phyloP scores from a whole-genome alignment of 169 alveolate genomes.

The Cyclospora cayetanensis region DNA sequence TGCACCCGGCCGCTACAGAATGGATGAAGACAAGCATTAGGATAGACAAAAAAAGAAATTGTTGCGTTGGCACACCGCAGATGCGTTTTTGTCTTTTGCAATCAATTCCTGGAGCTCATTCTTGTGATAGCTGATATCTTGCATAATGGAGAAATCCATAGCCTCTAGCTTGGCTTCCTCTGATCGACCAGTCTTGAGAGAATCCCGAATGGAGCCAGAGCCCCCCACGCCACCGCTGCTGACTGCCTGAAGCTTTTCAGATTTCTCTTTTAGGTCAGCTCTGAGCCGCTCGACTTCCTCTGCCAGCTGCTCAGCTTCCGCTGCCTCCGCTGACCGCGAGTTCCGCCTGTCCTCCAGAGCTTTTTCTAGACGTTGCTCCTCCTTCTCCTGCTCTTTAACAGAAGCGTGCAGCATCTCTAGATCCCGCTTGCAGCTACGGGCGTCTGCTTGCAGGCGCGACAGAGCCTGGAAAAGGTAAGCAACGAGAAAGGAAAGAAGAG shows the following conservation, averaged over 20 bases:
- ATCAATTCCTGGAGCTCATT: not conserved
- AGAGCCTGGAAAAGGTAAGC: not conserved
- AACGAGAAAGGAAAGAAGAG: not conserved
- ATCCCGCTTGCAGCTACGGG: constrained; percentile 40
- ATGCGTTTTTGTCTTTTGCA: not conserved
- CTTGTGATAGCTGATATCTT: not conserved
- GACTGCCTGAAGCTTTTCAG: constrained; percentile 24
- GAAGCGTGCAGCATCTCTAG: not conserved
- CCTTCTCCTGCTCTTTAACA: constrained; percentile 3
- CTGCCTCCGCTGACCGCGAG: constrained; percentile 27
- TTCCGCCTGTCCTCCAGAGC: constrained; percentile 13
- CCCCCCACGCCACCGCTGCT: constrained; percentile 47
- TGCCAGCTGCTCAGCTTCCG: not conserved
- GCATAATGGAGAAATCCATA: not conserved
- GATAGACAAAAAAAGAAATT: not conserved
- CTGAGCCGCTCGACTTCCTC: constrained; percentile 10
- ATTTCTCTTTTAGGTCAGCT: not conserved
- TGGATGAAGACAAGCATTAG: too few relatives aligned
- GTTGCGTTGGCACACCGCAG: not conserved
- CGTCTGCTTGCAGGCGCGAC: constrained; percentile 49
- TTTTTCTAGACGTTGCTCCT: not conserved
- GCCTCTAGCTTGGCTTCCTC: constrained; percentile 20
- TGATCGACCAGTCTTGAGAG: not conserved
- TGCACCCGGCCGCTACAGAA: too few relatives aligned
- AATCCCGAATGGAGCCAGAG: constrained; percentile 16